A percentile compares a stretch with the other conserved stretches of the same genome.
Evolutionary conservation across 805 yeast genomes (phyloP).

Genomic region (Kuraishia cidri): DNA sequence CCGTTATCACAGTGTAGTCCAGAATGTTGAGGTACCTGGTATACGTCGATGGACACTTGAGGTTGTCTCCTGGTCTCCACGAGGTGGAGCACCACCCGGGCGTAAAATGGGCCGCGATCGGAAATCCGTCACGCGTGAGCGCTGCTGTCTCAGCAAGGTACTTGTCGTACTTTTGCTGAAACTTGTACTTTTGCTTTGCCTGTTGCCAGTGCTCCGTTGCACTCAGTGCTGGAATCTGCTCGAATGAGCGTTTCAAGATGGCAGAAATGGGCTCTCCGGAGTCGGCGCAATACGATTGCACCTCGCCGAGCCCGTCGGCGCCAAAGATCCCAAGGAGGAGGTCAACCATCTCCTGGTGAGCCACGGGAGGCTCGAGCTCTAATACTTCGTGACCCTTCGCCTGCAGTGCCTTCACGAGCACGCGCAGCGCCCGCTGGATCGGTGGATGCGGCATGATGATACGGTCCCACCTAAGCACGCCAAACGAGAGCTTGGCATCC

Average conservation of each 20-base stretch:
- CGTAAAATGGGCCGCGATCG: conserved; percentile 51
- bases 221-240: conserved; percentile 46
- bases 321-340: conserved; percentile 26
- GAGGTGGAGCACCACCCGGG: conserved; percentile 63
- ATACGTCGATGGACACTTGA: conserved; percentile 63
- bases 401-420: conserved; percentile 17
- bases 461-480: conserved; percentile 33
- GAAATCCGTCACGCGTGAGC: conserved; percentile 42
- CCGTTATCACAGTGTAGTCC: conserved; percentile 53
- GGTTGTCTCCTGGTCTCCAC: conserved; percentile 37
- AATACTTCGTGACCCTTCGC: conserved; percentile 43
- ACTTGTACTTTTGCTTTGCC: conserved; percentile 43
- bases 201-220: conserved; percentile 44
- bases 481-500: conserved; percentile 31
- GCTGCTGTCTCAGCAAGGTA: conserved; percentile 36
- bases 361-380: conserved; percentile 35
- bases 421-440: conserved; percentile 32
- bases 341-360: conserved; percentile 25
- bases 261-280: conserved; percentile 20
- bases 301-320: conserved; percentile 32
- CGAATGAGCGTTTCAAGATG: conserved; percentile 11
- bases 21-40: conserved; percentile 60
- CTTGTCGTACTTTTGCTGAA: conserved; percentile 36
- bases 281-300: conserved; percentile 11
- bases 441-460: conserved; percentile 40